A percentile compares a stretch with the other conserved stretches of the same genome.
Evolutionary conservation across 2,329 filamentous ascomycete species (phyloP).

Genomic region (Colletotrichum tropicale): DNA sequence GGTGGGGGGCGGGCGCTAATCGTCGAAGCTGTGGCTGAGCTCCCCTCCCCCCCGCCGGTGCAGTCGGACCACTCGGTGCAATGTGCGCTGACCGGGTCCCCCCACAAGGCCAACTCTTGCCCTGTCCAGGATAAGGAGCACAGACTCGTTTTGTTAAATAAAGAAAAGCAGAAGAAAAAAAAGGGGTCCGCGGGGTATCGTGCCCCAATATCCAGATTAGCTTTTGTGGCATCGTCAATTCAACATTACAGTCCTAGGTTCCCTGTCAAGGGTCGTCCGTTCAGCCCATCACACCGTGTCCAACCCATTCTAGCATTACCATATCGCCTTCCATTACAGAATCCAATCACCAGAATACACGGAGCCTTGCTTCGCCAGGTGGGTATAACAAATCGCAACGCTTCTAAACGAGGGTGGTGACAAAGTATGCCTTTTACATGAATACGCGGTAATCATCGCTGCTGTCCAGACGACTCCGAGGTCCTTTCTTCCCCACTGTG

Average conservation of each 20-base stretch:
- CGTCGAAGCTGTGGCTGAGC: neutral
- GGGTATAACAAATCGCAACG: slow-evolving; percentile 22
- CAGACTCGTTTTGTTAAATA: neutral
- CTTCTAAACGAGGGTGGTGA: neutral
- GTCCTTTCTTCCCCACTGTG: slow-evolving; percentile 2
- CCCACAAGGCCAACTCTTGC: neutral
- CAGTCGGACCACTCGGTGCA: neutral
- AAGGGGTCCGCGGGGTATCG: slow-evolving; percentile 8
- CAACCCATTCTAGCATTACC: neutral
- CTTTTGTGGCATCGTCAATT: slow-evolving; percentile 15
- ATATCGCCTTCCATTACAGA: neutral
- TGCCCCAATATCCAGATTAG: neutral
- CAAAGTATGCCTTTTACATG: slow-evolving; percentile 4
- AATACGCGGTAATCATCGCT: slow-evolving; percentile 20
- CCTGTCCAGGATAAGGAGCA: neutral
- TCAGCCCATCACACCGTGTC: neutral
- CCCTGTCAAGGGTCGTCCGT: neutral
- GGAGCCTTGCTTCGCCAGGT: neutral
- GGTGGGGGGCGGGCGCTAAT: neutral
- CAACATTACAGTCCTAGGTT: slow-evolving; percentile 7
- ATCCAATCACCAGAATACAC: neutral
- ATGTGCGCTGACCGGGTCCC: neutral
- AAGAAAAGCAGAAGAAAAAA: neutral
- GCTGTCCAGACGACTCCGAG: slow-evolving; percentile 3
- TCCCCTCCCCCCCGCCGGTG: neutral